phyloP scores from a whole-genome alignment of 1,284 basidiomycete species.

The Tilletia setariae region DNA sequence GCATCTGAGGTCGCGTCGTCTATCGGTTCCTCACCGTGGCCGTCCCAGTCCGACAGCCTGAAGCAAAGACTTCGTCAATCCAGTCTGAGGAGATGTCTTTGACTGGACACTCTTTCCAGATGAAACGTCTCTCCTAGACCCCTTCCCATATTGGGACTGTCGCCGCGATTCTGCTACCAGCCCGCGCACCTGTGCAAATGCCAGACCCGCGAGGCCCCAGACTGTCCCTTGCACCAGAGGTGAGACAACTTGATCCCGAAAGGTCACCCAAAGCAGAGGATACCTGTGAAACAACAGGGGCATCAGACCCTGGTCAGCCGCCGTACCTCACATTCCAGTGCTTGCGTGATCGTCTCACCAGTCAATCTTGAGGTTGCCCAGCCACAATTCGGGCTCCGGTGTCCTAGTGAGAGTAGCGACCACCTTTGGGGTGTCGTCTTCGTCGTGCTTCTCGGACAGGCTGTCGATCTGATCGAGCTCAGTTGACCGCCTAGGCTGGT shows the following conservation, averaged over 20 bases:
- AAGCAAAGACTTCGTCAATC: not conserved
- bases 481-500: slow-evolving; percentile 22
- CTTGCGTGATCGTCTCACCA: slow-evolving; percentile 30
- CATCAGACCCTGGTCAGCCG: too few relatives aligned
- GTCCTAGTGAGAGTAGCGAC: slow-evolving; percentile 5
- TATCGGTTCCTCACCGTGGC: too few relatives aligned
- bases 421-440: slow-evolving; percentile 15
- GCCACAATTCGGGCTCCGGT: slow-evolving; percentile 35
- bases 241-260: slow-evolving; percentile 44
- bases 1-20: too few relatives aligned
- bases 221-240: slow-evolving; percentile 42
- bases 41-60: not conserved
- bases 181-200: slow-evolving; percentile 22
- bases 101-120: not conserved
- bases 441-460: not conserved
- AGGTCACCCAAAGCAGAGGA: slow-evolving; percentile 41
- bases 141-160: not conserved
- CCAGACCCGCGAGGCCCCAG: slow-evolving; percentile 38
- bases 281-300: slow-evolving; percentile 26
- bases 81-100: not conserved
- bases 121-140: not conserved
- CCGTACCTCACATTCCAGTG: too few relatives aligned
- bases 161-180: too few relatives aligned
- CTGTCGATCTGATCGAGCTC: slow-evolving; percentile 12
- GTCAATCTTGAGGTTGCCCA: slow-evolving; percentile 40